Conservation (phyloP, 805 yeast species). For the Lipomyces lipofer region DNA sequence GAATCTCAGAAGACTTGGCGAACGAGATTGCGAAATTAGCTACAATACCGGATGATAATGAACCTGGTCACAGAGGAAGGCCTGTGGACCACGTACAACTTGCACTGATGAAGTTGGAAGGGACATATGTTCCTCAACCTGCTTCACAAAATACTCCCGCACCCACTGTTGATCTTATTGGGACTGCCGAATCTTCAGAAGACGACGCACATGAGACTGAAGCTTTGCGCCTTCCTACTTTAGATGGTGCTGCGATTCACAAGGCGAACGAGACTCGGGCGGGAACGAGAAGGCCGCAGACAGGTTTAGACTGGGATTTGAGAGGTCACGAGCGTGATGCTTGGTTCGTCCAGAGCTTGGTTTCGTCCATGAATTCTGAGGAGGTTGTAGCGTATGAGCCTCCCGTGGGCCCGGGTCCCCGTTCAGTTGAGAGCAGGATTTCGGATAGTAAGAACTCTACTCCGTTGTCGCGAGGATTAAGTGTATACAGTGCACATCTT, state of each 20-base stretch:
- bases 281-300: background rate
- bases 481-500: background rate
- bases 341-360: slow-evolving; percentile 16
- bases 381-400: background rate
- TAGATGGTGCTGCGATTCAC: too few species aligned
- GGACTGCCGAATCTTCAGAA: background rate
- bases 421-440: too few species aligned
- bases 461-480: background rate
- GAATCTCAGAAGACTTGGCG: slow-evolving; percentile 25
- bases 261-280: background rate
- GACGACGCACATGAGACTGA: too few species aligned
- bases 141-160: slow-evolving; percentile 19
- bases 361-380: background rate
- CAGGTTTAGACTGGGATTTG: too few species aligned
- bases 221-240: too few species aligned
- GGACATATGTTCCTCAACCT: slow-evolving; percentile 43
- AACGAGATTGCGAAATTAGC: slow-evolving; percentile 65
- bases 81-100: slow-evolving; percentile 38
- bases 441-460: background rate
- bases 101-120: slow-evolving; percentile 79
- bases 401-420: background rate
- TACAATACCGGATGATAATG: slow-evolving; percentile 73
- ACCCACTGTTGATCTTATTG: background rate
- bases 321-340: slow-evolving; percentile 19
- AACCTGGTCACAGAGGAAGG: too few species aligned